phyloP scores from a whole-genome alignment of 78 protist genomes.

The Bodo saltans region DNA sequence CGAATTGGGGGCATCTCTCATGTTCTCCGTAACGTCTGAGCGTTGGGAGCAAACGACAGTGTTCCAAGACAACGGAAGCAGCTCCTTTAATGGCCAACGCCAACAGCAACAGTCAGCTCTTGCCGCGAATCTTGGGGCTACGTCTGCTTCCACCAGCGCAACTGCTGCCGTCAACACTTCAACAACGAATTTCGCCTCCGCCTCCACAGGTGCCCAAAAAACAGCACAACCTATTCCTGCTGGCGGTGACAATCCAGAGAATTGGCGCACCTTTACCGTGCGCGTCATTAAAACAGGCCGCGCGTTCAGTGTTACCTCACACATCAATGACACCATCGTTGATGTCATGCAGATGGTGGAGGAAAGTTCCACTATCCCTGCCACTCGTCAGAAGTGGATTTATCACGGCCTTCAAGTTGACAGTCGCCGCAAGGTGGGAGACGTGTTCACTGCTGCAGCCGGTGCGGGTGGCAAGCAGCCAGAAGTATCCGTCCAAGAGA shows the following conservation, averaged over 20 bases:
- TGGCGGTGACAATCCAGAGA: neutral
- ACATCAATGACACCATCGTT: neutral
- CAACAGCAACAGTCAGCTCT: too few relatives aligned
- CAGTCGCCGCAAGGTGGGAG: neutral
- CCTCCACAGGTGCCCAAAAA: neutral
- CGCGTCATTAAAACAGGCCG: neutral
- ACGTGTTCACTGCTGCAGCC: neutral
- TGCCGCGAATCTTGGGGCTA: too few relatives aligned
- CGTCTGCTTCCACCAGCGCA: too few relatives aligned
- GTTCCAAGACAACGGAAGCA: neutral
- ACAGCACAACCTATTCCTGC: neutral
- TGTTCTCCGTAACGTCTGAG: neutral
- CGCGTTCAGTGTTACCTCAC: neutral
- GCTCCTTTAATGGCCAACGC: too few relatives aligned
- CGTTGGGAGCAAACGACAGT: neutral
- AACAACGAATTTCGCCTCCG: neutral
- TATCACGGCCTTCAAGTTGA: neutral
- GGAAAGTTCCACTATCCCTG: neutral
- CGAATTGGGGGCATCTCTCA: neutral
- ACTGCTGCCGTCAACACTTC: too few relatives aligned
- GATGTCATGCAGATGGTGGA: neutral
- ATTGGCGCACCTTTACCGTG: neutral
- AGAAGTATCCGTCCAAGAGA: neutral
- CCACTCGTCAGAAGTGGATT: neutral
- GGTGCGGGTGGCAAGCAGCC: too few relatives aligned